Base-by-base conservation (phyloP, 2,329 filamentous ascomycete genomes). In the Xylariales sp. region DNA sequence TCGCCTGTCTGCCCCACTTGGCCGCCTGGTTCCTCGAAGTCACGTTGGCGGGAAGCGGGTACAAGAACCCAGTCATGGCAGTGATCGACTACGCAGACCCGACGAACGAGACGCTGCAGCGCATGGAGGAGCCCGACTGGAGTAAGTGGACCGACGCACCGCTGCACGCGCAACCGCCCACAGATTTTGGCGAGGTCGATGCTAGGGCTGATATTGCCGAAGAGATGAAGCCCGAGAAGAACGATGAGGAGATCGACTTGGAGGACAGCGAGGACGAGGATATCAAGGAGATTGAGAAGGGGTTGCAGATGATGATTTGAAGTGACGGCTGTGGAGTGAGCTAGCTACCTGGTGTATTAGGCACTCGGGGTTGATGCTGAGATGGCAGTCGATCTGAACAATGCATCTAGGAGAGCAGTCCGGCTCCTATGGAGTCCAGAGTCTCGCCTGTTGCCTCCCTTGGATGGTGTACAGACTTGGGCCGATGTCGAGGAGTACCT, bases 11-110 rank as follows among this genome's bases (percentile, higher is more conserved):
- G 47, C 51, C 57, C 10, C 59, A 66, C 3, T 73, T 86, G 19
- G 59, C 88, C 2, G 59, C 65, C 28, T 89, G 82, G 72, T 66
- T 89, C 25, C 64, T 78, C 36, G 65, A 76, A 27, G 71, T 84
- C 10, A 71, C 76, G 4, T 55, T 62, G 3, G 49, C 56, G 2
- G 51, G 46, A 3, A 43, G 55, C 0, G 24, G 29, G 10, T 74
- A 68, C 44, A 49, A 51, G 38, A 75, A 76, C 45, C 64, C 65
- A 3, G n/a, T 22, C 1, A 48, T 54, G 7, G 56, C 70, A 28
- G 44, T 54, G 1, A 54, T 69, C 15, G 12, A 29, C 3, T 56
- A 51, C 31, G 29, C 36, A 3, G 55, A 60, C 19, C 48, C 45
- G 8, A 28, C 31, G 9, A 32, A 46, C 12, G 42, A 38, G 0